Evolutionary conservation across 345 rosid genomes (phyloP).

Genomic region (Geranium rotundifolium): DNA sequence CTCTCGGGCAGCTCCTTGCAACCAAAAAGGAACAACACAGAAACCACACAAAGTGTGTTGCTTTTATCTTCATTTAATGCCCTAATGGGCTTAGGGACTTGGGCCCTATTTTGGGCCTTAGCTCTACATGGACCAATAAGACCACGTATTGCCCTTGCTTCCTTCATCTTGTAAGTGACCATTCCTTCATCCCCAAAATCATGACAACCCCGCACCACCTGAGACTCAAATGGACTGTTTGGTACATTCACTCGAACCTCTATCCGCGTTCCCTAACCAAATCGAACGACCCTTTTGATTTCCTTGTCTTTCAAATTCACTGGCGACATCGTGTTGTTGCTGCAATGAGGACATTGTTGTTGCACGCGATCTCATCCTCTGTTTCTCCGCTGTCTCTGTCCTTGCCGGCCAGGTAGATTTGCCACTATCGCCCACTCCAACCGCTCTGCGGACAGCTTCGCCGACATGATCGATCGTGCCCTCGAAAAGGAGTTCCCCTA

Average conservation of each 20-base stretch:
- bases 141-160: too few species aligned
- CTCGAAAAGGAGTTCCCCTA: slow-evolving; percentile 84
- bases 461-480: slow-evolving; percentile 79
- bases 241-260: slow-evolving; percentile 2
- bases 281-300: background rate
- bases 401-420: slow-evolving; percentile 28
- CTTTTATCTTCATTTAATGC: too few species aligned
- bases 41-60: too few species aligned
- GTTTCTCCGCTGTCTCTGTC: slow-evolving; percentile 14
- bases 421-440: slow-evolving; percentile 13
- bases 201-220: too few species aligned
- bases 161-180: too few species aligned
- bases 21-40: too few species aligned
- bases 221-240: background rate
- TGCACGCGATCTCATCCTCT: slow-evolving; percentile 28
- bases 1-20: too few species aligned
- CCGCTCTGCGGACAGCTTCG: slow-evolving; percentile 38
- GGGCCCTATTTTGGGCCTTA: too few species aligned
- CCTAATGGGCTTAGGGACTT: too few species aligned
- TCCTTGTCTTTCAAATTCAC: background rate
- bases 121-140: too few species aligned
- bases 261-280: background rate
- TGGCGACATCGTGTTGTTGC: background rate
- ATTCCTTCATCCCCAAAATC: too few species aligned
- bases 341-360: slow-evolving; percentile 23